Conservation (phyloP, 352 stramenopile genomes). For the Pythium sp. region DNA sequence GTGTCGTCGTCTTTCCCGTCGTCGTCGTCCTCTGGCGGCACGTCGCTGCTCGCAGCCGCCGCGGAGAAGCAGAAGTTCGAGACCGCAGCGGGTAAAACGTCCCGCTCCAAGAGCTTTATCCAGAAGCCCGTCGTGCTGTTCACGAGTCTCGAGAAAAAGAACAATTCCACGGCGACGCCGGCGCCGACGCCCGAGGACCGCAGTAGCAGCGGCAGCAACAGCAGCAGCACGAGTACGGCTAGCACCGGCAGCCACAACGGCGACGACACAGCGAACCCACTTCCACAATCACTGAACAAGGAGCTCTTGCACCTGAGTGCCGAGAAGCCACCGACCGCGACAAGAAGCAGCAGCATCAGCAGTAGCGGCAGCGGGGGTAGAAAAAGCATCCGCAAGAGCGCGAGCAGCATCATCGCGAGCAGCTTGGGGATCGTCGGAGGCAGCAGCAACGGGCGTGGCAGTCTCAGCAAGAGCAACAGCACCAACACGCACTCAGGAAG, state of each 20-base stretch:
- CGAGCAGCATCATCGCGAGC: slow-evolving; percentile 21
- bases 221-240: slow-evolving; percentile 19
- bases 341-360: not conserved
- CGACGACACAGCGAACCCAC: slow-evolving; percentile 6
- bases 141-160: slow-evolving; percentile 16
- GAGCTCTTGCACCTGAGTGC: not conserved
- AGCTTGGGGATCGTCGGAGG: slow-evolving; percentile 17
- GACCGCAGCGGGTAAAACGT: slow-evolving; percentile 11
- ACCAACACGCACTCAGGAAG: slow-evolving; percentile 3
- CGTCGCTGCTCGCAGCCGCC: slow-evolving; percentile 28
- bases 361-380: not conserved
- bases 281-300: slow-evolving; percentile 1
- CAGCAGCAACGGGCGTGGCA: slow-evolving; percentile 10
- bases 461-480: slow-evolving; percentile 17
- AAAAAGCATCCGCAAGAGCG: slow-evolving; percentile 19
- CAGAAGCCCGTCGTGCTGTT: slow-evolving; percentile 21
- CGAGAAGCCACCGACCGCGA: slow-evolving; percentile 5
- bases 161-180: not conserved
- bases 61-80: slow-evolving; percentile 31
- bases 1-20: slow-evolving; percentile 20
- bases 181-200: slow-evolving; percentile 17
- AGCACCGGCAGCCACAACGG: slow-evolving; percentile 17
- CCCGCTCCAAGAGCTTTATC: slow-evolving; percentile 21
- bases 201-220: slow-evolving; percentile 22
- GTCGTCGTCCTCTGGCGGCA: slow-evolving; percentile 19